These are phyloP conservation scores for Entamoeba moshkovskii DNA, from an alignment of 208 protist genomes.

Conservation along the genomic window DNA sequence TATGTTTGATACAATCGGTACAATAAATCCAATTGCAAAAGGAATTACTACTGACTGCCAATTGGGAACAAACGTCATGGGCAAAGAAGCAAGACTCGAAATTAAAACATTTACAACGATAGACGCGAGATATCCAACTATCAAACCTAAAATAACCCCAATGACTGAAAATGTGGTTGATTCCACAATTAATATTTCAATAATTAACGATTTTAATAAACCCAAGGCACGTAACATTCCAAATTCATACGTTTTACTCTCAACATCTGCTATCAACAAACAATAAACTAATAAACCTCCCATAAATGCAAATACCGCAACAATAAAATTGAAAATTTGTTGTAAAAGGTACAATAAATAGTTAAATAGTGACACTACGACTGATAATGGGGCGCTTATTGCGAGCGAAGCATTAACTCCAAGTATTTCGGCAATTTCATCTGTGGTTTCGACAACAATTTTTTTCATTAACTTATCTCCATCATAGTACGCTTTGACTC, in stretches of 20 bases:
- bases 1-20: constrained; percentile 61
- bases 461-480: constrained; percentile 14
- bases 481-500: constrained; percentile 56
- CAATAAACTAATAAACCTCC: constrained; percentile 66
- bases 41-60: constrained; percentile 29
- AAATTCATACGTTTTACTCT: constrained; percentile 81
- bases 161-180: constrained; percentile 67
- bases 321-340: constrained; percentile 60
- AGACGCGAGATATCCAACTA: constrained; percentile 51
- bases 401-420: constrained; percentile 31
- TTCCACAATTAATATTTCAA: constrained; percentile 52
- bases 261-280: constrained; percentile 66
- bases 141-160: constrained; percentile 56
- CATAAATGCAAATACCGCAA: constrained; percentile 61
- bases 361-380: constrained; percentile 46
- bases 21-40: constrained; percentile 45
- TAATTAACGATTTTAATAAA: constrained; percentile 55
- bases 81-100: constrained; percentile 23
- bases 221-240: constrained; percentile 78
- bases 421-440: constrained; percentile 30
- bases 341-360: constrained; percentile 58
- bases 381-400: constrained; percentile 40
- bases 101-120: constrained; percentile 50
- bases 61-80: not conserved
- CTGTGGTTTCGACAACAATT: constrained; percentile 49